Base-by-base conservation (phyloP, 345 rosid species). In the Dovyalis caffra region DNA sequence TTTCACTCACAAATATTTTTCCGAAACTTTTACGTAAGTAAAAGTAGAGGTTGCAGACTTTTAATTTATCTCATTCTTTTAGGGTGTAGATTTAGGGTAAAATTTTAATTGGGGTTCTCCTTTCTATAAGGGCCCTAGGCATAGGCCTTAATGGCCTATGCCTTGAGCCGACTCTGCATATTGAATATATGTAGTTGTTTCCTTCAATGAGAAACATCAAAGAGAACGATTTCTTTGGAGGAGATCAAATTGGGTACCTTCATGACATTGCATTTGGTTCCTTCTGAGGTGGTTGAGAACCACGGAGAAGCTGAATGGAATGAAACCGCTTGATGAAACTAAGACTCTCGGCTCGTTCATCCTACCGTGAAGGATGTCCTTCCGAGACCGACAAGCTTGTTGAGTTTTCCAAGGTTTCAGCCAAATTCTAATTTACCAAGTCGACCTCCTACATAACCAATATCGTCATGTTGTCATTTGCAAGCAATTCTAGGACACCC, bases 171-270 rank as follows among this genome's bases (percentile, higher is more conserved):
- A n/a, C n/a, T n/a, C n/a, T n/a, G n/a, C n/a, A n/a, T n/a, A 1
- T 65, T 16, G 20, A 18, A n/a, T 10, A 25, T 33, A 3, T 74
- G 79, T 77, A 91, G 98, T 90, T 80, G 86, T 88, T 83, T 66
- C 89, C 90, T 0, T 16, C 78, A 0, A 6, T 91, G 70, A 88
- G 3, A 70, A 58, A 35, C 12, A 63, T 84, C 88, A 83, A 91
- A 74, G 98, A 93, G 25, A 86, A 84, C 64, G 56, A 82, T 0
- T 93, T 87, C 85, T 93, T 93, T 37, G 90, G 97, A 1, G 97
- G 93, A 63, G 88, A 85, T 69, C 33, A 66, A 18, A 86, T 93
- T 3, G 96, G 96, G 31, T 89, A 77, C 33, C 71, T 88, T n/a
- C n/a, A n/a, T 32, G 96, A 93, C 81, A 88, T 93, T 60, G 91